Percentiles rank a stretch among this genome's conserved stretches.
Conservation (phyloP, 75 land plant genomes). For the Isoetes taiwanensis region DNA sequence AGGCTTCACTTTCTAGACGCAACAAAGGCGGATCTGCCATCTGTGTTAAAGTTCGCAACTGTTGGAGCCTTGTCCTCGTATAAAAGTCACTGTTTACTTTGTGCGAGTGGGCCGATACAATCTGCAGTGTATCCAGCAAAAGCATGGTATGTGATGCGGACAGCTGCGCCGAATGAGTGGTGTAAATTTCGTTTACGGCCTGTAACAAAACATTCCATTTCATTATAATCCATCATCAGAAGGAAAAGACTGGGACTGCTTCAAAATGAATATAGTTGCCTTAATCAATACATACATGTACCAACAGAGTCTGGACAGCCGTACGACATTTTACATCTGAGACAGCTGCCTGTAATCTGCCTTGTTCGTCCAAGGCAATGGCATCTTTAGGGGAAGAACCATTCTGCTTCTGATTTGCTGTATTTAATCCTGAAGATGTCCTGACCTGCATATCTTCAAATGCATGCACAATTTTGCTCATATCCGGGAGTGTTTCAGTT, state of each 20-base stretch:
- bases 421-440: slow-evolving; percentile 7
- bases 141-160: slow-evolving; percentile 45
- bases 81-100: slow-evolving; percentile 47
- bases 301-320: slow-evolving; percentile 82
- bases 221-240: background rate
- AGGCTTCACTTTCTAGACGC: slow-evolving; percentile 89
- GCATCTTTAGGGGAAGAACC: slow-evolving; percentile 12
- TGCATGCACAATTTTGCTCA: slow-evolving; percentile 34
- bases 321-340: slow-evolving; percentile 80
- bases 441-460: slow-evolving; percentile 18
- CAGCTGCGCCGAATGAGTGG: slow-evolving; percentile 49
- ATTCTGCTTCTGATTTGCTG: slow-evolving; percentile 14
- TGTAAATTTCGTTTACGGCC: slow-evolving; percentile 93
- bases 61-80: slow-evolving; percentile 64
- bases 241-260: background rate
- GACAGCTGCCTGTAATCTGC: slow-evolving; percentile 40
- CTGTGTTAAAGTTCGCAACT: slow-evolving; percentile 48
- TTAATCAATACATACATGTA: slow-evolving; percentile 53
- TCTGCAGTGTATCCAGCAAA: slow-evolving; percentile 74
- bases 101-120: slow-evolving; percentile 72
- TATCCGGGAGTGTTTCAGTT: slow-evolving; percentile 72
- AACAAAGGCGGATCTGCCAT: slow-evolving; percentile 95
- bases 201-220: slow-evolving; percentile 17
- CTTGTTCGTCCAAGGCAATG: slow-evolving; percentile 31
- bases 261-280: background rate